Base-by-base conservation (phyloP, 2,329 filamentous ascomycete genomes). In the Pseudopithomyces maydicus region DNA sequence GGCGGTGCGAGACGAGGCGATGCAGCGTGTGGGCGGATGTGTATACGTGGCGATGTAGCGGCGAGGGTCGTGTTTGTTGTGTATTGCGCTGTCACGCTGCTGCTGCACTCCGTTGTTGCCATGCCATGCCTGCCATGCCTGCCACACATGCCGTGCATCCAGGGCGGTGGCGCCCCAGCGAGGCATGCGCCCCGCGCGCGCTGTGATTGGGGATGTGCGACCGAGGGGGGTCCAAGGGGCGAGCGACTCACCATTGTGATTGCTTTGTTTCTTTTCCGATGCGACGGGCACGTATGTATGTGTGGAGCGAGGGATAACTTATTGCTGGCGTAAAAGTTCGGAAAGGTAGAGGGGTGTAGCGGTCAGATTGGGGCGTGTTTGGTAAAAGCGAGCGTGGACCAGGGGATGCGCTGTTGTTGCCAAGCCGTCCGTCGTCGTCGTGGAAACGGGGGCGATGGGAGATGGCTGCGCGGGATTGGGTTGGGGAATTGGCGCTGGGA, bases 341-440 rank as follows among this genome's bases (percentile, higher is more conserved):
- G 36, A 53, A 39, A 44, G 32, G 14, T 41, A 56, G 49, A 62
- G 50, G 54, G 57, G 52, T 57, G 61, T 57, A 53, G 58, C 58
- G 50, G 50, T 45, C 10, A n/a, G 52, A 51, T 58, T 48, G 56
- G 17, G 38, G n/a, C 26, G 55, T 67, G 65, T 69, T 66, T 63
- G 58, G 63, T 54, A 57, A 54, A 52, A 54, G 52, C 56, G 55
- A 63, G 65, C 65, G 35, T 44, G 59, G 63, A 55, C 65, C 68
- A 62, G 56, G 48, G 23, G 51, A 62, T 67, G 67, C 61, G 59
- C 66, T 54, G 58, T 64, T 57, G 41, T 54, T 57, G 66, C 65
- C 58, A 62, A 67, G 56, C 54, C 57, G 54, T 52, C 5, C 5
- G 26, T 54, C 53, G 58, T 58, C 46, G 58, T 50, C 44, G 53